Evolutionary conservation across 1,139 yeast genomes (phyloP).

Genomic region (Blastobotrys capitulatus): DNA sequence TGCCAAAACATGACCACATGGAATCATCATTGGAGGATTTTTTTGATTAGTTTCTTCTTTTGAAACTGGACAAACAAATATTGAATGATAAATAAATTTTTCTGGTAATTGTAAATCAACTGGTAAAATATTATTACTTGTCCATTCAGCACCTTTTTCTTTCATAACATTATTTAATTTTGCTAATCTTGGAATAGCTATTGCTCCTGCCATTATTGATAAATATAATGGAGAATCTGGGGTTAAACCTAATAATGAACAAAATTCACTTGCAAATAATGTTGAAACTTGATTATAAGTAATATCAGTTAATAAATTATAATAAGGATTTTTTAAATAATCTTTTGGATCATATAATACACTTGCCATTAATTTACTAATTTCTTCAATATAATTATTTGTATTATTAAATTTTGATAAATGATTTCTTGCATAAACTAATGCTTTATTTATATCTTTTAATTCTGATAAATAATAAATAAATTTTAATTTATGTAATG

Average conservation of each 20-base stretch:
- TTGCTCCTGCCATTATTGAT: slow-evolving; percentile 61
- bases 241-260: slow-evolving; percentile 56
- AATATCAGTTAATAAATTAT: slow-evolving; percentile 25
- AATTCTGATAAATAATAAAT: slow-evolving; percentile 29
- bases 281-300: slow-evolving; percentile 43
- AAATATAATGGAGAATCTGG: slow-evolving; percentile 69
- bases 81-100: slow-evolving; percentile 61
- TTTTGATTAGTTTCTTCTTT: slow-evolving; percentile 67
- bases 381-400: slow-evolving; percentile 38
- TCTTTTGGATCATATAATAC: slow-evolving; percentile 38
- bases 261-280: slow-evolving; percentile 61
- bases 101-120: slow-evolving; percentile 53
- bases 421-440: slow-evolving; percentile 50
- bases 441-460: slow-evolving; percentile 36
- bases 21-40: slow-evolving; percentile 58
- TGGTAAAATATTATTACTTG: slow-evolving; percentile 52
- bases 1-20: slow-evolving; percentile 60
- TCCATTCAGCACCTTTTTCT: slow-evolving; percentile 50
- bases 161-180: slow-evolving; percentile 53
- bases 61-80: slow-evolving; percentile 86
- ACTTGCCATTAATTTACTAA: slow-evolving; percentile 51
- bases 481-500: slow-evolving; percentile 58
- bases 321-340: slow-evolving; percentile 38
- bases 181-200: slow-evolving; percentile 66
- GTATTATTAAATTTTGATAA: slow-evolving; percentile 44